Base-by-base conservation (phyloP, 805 yeast genomes). In the Candida jianshihensis region DNA sequence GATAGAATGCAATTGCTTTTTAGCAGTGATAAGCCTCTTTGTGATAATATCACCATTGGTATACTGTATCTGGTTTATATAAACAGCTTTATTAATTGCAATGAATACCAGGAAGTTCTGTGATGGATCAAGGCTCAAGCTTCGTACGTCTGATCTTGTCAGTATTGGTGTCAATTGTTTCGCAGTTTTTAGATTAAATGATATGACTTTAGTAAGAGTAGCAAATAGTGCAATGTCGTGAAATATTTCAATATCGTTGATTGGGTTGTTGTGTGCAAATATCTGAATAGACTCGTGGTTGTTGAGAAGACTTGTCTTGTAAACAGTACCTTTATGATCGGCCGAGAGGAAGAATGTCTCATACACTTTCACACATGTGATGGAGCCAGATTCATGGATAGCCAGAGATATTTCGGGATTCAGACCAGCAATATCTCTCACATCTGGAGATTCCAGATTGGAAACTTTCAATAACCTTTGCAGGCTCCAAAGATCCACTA, bases 1-100 rank as follows among this genome's bases (percentile, higher is more conserved):
- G 48, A 55, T 62, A 49, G 44, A 60, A 2, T 39, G 30, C 17
- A 50, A 26, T 0, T 66, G 10, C 64, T 65, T 24, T 63, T 44
- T 33, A 1, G 45, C 48, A 24, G 34, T 33, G 4, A 43, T 36
- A 20, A 47, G 31, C 34, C 39, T 38, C 37, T 46, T 51, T 19
- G 40, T 34, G 1, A 40, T 24, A 1, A 43, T 5, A 1, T 43
- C 44, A 2, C 34, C 46, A 18, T 46, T 39, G 9, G 17, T 27
- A 3, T 33, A 20, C 17, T 46, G 44, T 4, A 52, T 32, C 27
- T 52, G 57, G 28, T 39, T 35, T 2, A 51, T 37, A 0, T 46
- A 32, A 1, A 46, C 38, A 4, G 37, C 15, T 28, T 48, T 44
- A 36, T 49, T 49, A 30, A 40, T 31, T 3, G 47, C 63, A 25